These are phyloP conservation scores for Boletus rubescentipes DNA, from an alignment of 768 basidiomycete species.

Conservation along the genomic window DNA sequence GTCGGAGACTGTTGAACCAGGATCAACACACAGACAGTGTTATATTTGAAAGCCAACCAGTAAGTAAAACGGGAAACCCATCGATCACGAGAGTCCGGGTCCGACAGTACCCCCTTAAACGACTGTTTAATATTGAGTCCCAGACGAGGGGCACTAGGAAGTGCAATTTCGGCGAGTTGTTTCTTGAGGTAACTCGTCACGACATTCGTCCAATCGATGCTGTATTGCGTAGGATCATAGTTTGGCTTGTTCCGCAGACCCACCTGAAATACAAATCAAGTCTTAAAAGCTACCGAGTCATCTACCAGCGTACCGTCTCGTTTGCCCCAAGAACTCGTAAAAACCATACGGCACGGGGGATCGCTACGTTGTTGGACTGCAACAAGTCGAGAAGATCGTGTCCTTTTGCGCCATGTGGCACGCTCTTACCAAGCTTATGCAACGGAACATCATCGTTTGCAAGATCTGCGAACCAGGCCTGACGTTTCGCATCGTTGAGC, in stretches of 20 bases:
- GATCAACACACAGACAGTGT: not conserved
- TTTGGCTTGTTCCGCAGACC: conserved; percentile 73
- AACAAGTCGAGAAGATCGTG: conserved; percentile 80
- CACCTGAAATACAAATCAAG: conserved; percentile 43
- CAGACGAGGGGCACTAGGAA: conserved; percentile 75
- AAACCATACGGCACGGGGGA: conserved; percentile 85
- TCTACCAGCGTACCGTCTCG: conserved; percentile 58
- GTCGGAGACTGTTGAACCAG: conserved; percentile 49
- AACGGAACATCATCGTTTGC: conserved; percentile 80
- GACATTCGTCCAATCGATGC: conserved; percentile 81
- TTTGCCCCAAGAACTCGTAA: conserved; percentile 84
- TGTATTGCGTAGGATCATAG: conserved; percentile 84
- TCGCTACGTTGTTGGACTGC: conserved; percentile 72
- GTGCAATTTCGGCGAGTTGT: conserved; percentile 71
- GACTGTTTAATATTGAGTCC: conserved; percentile 81
- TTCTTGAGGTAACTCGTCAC: conserved; percentile 83
- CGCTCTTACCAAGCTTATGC: conserved; percentile 78
- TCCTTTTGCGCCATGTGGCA: conserved; percentile 85
- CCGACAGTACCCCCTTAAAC: conserved; percentile 79
- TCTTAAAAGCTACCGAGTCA: not conserved
- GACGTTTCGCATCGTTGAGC: conserved; percentile 73
- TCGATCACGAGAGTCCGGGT: conserved; percentile 63
- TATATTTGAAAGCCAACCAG: conserved; percentile 45
- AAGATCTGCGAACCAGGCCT: conserved; percentile 80
- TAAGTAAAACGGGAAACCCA: conserved; percentile 83